phyloP scores from a whole-genome alignment of 2,329 filamentous ascomycete genomes.

The Colletotrichum sansevieriae region DNA sequence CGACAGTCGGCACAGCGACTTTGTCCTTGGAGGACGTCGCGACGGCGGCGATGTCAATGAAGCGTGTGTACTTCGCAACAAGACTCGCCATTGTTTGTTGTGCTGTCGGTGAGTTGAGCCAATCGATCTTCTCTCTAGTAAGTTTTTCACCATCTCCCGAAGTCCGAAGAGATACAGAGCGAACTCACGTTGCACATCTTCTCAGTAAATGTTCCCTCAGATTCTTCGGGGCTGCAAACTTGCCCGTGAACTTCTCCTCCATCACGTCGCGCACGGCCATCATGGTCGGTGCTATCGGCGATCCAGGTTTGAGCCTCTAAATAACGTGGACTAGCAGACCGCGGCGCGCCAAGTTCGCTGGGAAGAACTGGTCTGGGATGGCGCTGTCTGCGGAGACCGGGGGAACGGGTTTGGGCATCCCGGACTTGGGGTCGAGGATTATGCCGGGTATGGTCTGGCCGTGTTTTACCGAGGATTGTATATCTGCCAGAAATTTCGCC shows the following conservation, averaged over 20 bases:
- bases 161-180: no score
- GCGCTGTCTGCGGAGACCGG: constrained; percentile 3
- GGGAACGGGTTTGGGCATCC: constrained; percentile 45
- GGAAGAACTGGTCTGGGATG: constrained; percentile 37
- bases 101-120: constrained; percentile 76
- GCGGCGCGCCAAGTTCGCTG: constrained; percentile 31
- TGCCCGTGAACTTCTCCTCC: constrained; percentile 38
- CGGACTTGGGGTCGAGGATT: constrained; percentile 57
- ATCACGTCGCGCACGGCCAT: constrained; percentile 26
- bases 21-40: no score
- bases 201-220: constrained; percentile 51
- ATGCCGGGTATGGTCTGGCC: no score
- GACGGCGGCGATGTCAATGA: constrained; percentile 65
- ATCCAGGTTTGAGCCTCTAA: constrained; percentile 8
- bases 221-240: constrained; percentile 31
- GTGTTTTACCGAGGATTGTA: constrained; percentile 63
- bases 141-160: no score
- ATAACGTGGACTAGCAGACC: constrained; percentile 30
- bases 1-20: constrained; percentile 63
- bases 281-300: constrained; percentile 11
- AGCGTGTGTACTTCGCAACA: constrained; percentile 71
- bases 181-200: constrained; percentile 45
- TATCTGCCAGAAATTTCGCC: constrained; percentile 69
- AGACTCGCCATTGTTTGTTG: constrained; percentile 70
- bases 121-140: constrained; percentile 64